Base-by-base conservation (phyloP, 106 monocot species). In the Allium fistulosum region DNA sequence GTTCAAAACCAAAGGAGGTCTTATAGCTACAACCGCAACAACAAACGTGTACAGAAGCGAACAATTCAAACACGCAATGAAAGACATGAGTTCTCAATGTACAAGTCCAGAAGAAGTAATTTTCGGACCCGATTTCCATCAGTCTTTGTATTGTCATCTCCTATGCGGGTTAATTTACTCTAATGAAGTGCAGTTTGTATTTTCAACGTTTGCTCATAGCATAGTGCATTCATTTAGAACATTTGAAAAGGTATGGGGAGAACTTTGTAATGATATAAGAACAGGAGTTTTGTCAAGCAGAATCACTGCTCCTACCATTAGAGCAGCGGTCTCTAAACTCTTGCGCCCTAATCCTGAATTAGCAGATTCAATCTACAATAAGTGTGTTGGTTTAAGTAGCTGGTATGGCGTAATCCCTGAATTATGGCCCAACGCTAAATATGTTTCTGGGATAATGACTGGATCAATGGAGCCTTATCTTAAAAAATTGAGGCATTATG, bases 111-210 rank as follows among this genome's bases (percentile, higher is more conserved):
- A 84, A 37, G 92, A 88, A 82, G 92, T 97, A 11, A 84, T 97
- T 67, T 92, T 97, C 46, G 77, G 86, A 48, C 65, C 86, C 0
- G 86, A 88, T 63, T 92, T 82, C 84, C 73, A 81, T 51, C 88
- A 97, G 67, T 84, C 96, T 9, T 65, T 97, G 18, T 97, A 97
- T 64, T 97, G 96, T 80, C 96, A 97, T 73, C 88, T 97, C 46
- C 67, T 97, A 2, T 92, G 88, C 46, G 96, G 92, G 5, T 86
- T 97, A 17, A 76, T 97, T 71, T 73, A 59, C 73, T 77, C 85
- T 2, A 61, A 77, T 26, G 86, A 97, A 46, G 82, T 97, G 10
- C 92, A 88, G 78, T 70, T 84, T 67, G 70, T 97, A 8, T 92
- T 76, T 15, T 85, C 96, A 57, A 86, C 88, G 11, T 97, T 97